Base-by-base conservation (phyloP, 2,329 filamentous ascomycete species). In the Penicillium aurantiogriseum region DNA sequence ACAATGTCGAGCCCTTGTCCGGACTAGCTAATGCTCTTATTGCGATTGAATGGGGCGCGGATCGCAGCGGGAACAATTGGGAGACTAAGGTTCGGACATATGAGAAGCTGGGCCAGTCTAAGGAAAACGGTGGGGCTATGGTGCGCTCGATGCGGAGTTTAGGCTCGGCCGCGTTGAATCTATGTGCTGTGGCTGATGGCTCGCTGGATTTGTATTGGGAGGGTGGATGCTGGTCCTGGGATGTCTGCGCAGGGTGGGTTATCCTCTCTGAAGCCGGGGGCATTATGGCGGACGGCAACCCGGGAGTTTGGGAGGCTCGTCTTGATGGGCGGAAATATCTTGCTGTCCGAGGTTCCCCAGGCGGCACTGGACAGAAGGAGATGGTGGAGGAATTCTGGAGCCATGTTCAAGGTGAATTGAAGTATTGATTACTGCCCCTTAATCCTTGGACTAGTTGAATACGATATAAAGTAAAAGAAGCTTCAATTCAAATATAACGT, bases 201-300 rank as follows among this genome's bases (percentile, higher is more conserved):
- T 74, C 76, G 23, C 57, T 86, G 50, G 85, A 88, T 72, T 66
- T 83, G n/a, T 87, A 86, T 59, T 88, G 85, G 85, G 85, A 87
- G 65, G 83, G 81, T 2, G 85, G 85, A 0, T 86, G 83, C 65
- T 87, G 84, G 84, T 83, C 83, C 8, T 87, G 85, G 85, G 85
- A 87, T 76, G 84, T 87, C 10, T 86, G 83, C 66, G 85, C 85
- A 5, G 85, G 81, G 0, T 86, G 84, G 85, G 79, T 85, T 2
- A 81, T 87, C 51, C 65, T 87, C 42, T 77, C 76, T 25, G 85
- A 87, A 70, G 83, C 85, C 1, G 85, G 84, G 0, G 85, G 85
- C 0, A 76, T 80, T 23, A 77, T 87, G 57, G 83, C 82, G 13
- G 84, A 85, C 67, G 83, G 81, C 2, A 85, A 85, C 64, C 79